Base-by-base conservation (phyloP, 2,329 filamentous ascomycete genomes). In the Penicillium sp. region DNA sequence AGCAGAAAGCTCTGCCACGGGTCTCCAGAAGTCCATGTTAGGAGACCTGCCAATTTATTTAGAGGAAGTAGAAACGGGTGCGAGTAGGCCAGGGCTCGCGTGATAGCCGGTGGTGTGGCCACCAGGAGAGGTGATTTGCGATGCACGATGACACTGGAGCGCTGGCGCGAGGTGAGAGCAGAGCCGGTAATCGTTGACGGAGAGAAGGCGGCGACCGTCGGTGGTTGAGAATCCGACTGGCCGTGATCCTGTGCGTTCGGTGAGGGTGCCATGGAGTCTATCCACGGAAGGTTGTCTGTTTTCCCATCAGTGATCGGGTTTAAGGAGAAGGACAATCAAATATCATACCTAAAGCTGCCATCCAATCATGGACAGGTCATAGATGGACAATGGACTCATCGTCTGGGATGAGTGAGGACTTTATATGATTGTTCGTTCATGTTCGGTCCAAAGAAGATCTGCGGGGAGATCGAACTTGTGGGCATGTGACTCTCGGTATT, bases 1-100 rank as follows among this genome's bases (percentile, higher is more conserved):
- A 98, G 69, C 53, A 98, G 75, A 64, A 97, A 98, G 75, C 90
- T 96, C 75, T 97, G 89, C 91, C 91, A 98, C 0, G 90, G 83
- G 66, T 98, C 93, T 34, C 81, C 86, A 1, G 86, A 90, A 8
- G 88, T 95, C 93, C 93, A 98, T 72, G 87, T 95, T 55, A 98
- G 65, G 53, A 98, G 74, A 0, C 91, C 93, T 3, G 80, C 85
- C 15, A 95, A 70, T 64, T 85, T 87, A 68, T 96, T 97, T 50
- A 97, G 75, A 6, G 90, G 89, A 7, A 95, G 75, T 7, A 98
- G 76, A 66, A 96, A 97, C 0, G 93, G 90, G 66, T 98, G 91
- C 56, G 90, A 95, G 68, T 97, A 96, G 56, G 91, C 91, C 53
- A 98, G 78, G 13, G 91, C 90, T 60, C 93, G 82, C 2, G 93